These are phyloP conservation scores for Plectosphaerella plurivora DNA, from an alignment of 2,329 filamentous ascomycete species.

Conservation along the genomic window DNA sequence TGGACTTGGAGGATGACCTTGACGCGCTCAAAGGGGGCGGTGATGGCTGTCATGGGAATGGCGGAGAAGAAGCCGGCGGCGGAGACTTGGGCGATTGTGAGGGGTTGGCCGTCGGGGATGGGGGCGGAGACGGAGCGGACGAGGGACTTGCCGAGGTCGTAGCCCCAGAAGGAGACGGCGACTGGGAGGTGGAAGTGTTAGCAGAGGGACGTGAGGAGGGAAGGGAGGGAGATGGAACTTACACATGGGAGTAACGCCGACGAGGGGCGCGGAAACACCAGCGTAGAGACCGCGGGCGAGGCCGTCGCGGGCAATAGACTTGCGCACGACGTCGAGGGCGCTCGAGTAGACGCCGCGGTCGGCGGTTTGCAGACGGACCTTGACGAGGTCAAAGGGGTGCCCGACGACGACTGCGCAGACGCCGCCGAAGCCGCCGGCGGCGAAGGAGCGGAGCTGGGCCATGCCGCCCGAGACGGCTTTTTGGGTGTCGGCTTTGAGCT, in stretches of 20 bases:
- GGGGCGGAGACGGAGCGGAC: constrained; percentile 64
- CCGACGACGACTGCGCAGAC: constrained; percentile 91
- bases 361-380: constrained; percentile 94
- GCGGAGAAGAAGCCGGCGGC: constrained; percentile 96
- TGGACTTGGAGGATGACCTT: constrained; percentile 98
- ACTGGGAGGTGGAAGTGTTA: constrained; percentile 34
- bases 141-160: constrained; percentile 90
- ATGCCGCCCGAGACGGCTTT: constrained; percentile 31
- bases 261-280: constrained; percentile 90
- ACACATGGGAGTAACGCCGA: constrained; percentile 99
- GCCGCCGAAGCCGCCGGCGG: constrained; percentile 87
- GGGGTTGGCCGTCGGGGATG: constrained; percentile 62
- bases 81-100: constrained; percentile 82
- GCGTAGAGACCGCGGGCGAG: constrained; percentile 80
- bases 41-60: constrained; percentile 95
- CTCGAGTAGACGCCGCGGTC: constrained; percentile 88
- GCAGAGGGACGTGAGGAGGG: not conserved
- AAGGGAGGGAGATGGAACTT: constrained; percentile 35
- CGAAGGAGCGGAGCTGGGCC: constrained; percentile 70
- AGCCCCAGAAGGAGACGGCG: constrained; percentile 75
- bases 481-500: constrained; percentile 36
- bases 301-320: constrained; percentile 83
- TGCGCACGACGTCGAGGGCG: constrained; percentile 87
- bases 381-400: constrained; percentile 96
- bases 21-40: constrained; percentile 97